Percentiles rank a stretch among this genome's conserved stretches.
These are phyloP conservation scores for Rubus idaeus DNA, from an alignment of 306 rosid species.

Conservation along the genomic window DNA sequence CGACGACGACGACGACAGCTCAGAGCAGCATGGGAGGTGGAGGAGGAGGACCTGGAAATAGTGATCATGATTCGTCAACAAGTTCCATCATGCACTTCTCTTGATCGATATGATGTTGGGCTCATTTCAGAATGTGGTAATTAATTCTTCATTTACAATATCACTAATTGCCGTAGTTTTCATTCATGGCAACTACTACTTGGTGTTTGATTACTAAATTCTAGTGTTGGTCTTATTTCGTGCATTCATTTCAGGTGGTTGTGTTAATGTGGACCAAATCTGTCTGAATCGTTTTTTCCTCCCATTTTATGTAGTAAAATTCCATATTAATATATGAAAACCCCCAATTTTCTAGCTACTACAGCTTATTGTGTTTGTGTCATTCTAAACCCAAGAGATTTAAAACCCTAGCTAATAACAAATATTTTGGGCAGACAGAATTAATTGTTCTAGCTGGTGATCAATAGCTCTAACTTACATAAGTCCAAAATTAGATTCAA, in stretches of 20 bases:
- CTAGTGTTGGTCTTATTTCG: neutral
- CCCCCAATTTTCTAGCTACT: neutral
- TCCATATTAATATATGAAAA: neutral
- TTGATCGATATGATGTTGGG: neutral
- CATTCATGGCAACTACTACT: neutral
- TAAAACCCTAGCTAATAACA: neutral
- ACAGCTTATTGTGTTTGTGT: neutral
- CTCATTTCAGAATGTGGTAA: conserved; percentile 5
- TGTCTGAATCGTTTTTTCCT: neutral
- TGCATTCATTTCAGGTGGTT: neutral
- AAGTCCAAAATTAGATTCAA: neutral
- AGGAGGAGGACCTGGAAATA: conserved; percentile 21
- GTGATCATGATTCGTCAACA: conserved; percentile 5
- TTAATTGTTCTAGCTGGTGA: neutral
- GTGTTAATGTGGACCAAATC: neutral
- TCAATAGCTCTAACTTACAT: neutral
- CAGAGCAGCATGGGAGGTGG: conserved; percentile 20
- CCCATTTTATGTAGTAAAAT: neutral
- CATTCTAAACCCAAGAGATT: neutral
- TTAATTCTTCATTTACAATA: neutral
- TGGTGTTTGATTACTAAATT: neutral
- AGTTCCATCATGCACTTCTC: conserved; percentile 9
- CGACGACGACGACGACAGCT: neutral
- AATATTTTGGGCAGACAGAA: neutral
- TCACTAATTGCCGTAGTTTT: neutral